Conservation (phyloP, 306 rosid species). For the Abrus precatorius region DNA sequence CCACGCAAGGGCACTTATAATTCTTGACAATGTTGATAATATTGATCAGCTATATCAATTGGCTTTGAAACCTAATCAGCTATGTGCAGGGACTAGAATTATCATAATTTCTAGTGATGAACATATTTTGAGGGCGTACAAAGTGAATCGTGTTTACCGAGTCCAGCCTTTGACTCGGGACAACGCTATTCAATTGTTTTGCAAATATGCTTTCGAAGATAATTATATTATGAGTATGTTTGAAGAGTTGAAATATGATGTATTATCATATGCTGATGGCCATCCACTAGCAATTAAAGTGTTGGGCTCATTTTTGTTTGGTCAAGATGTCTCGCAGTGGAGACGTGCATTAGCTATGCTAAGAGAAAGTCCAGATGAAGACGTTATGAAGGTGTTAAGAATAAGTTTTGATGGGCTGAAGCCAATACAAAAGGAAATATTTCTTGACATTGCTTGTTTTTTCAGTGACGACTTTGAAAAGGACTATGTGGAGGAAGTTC, state of each 20-base stretch:
- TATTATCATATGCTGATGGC: constrained; percentile 11
- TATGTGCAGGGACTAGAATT: constrained; percentile 13
- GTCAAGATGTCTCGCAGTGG: not conserved
- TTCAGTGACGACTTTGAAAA: accelerated
- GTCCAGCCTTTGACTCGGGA: too few species aligned
- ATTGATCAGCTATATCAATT: constrained; percentile 13
- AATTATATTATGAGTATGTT: not conserved
- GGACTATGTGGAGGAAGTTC: too few species aligned
- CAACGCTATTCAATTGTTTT: not conserved
- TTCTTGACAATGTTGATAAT: constrained; percentile 34
- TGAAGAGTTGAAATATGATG: not conserved
- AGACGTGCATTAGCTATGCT: not conserved
- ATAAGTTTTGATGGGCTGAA: constrained; percentile 6
- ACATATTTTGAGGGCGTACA: not conserved
- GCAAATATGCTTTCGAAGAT: constrained; percentile 3
- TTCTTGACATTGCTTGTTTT: too few species aligned
- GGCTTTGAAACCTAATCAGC: not conserved
- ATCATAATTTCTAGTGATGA: constrained; percentile 21
- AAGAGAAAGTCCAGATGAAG: not conserved
- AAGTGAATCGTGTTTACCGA: too few species aligned
- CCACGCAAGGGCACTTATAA: not conserved
- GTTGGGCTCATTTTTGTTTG: constrained; percentile 19
- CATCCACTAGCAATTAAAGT: constrained; percentile 37
- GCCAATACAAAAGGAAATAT: too few species aligned
- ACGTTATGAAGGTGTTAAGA: constrained; percentile 7